Base-by-base conservation (phyloP, 2,329 filamentous ascomycete genomes). In the Cytospora leucostoma region DNA sequence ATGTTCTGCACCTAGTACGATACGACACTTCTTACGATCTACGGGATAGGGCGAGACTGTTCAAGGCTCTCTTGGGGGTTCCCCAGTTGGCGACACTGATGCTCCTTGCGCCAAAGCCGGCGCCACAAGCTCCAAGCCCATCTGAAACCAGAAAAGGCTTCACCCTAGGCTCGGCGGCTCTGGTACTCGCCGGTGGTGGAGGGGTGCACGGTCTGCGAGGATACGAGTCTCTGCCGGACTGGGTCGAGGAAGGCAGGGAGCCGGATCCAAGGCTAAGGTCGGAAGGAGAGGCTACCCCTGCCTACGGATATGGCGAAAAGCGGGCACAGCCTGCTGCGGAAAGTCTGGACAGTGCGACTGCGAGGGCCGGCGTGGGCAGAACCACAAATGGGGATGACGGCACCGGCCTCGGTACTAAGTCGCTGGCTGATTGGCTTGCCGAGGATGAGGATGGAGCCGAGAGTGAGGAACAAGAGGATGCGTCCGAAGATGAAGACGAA, bases 1-100 rank as follows among this genome's bases (percentile, higher is more conserved):
- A 99, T 70, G 86, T 91, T 27, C 82, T 96, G 34, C 84, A 94
- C 1, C 85, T 99, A 1, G 91, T 91, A 37, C 88, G 95, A 65
- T 99, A 98, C 75, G 95, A 98, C 71, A 92, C 89, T 0, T 97
- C 93, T 0, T 99, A 96, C 75, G 93, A 98, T 72, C 86, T 99
- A 3, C 92, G 95, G 67, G 95, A 98, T 73, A 90, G 95, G 32
- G 88, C 93, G 2, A 88, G 95, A 37, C 84, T 97, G 66, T 98
- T 96, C 78, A 92, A 91, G 67, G 84, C 93, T 1, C 85, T 99
- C 1, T 85, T 99, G 2, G 84, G 87, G 4, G 87, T 91, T 5
- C 92, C 93, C 0, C 92, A 98, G 74, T 85, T 99, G 17, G 95
- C 95, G 3, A 93, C 90, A 0, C 82, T 99, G 15, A 90, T 98